phyloP scores from a whole-genome alignment of 1,284 basidiomycete genomes.

The Athelia psychrophila region DNA sequence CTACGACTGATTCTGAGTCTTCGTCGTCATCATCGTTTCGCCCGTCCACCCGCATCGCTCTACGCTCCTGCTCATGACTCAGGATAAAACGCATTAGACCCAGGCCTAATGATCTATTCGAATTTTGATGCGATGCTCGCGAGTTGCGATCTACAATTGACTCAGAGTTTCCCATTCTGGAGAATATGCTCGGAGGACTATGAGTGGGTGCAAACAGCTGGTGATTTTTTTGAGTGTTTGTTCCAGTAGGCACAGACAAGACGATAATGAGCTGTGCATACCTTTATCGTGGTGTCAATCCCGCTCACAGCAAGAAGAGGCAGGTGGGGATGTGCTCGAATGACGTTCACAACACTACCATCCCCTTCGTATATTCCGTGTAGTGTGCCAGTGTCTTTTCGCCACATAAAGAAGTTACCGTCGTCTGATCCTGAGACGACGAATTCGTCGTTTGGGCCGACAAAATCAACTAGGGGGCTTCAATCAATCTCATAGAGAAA shows the following conservation, averaged over 20 bases:
- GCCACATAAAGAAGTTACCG: slow-evolving; percentile 85
- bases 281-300: slow-evolving; percentile 88
- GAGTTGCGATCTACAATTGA: slow-evolving; percentile 54
- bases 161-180: slow-evolving; percentile 48
- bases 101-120: background rate
- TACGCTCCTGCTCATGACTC: background rate
- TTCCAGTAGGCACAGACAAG: slow-evolving; percentile 1
- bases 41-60: background rate
- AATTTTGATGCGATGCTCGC: slow-evolving; percentile 25
- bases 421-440: slow-evolving; percentile 90
- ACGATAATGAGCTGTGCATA: slow-evolving; percentile 22
- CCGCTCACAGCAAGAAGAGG: slow-evolving; percentile 87
- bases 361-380: slow-evolving; percentile 86
- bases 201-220: slow-evolving; percentile 71
- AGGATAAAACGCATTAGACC: background rate
- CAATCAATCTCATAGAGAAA: too few species aligned
- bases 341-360: slow-evolving; percentile 78
- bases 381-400: slow-evolving; percentile 62
- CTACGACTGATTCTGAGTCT: too few species aligned
- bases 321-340: slow-evolving; percentile 80
- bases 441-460: slow-evolving; percentile 76
- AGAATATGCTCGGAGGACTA: slow-evolving; percentile 41
- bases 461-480: slow-evolving; percentile 67
- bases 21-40: too few species aligned
- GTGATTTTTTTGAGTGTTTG: too few species aligned